Conservation (phyloP, 2,329 filamentous ascomycete species). For the Xylariaceae sp. region DNA sequence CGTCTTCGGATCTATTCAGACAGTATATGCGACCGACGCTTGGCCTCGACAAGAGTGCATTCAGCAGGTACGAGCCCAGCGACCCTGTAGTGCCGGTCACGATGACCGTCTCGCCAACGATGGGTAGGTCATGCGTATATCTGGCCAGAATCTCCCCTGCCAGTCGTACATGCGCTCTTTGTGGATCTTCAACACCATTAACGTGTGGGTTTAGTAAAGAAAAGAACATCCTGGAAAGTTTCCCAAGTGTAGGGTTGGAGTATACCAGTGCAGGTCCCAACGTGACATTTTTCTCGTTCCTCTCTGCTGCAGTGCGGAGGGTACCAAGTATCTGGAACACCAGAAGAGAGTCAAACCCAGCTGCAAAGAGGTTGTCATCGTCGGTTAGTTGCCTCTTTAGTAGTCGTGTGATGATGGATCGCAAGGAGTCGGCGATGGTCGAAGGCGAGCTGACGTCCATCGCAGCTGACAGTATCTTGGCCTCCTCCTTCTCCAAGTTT, state of each 20-base stretch:
- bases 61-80: conserved; percentile 41
- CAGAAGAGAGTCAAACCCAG: conserved; percentile 34
- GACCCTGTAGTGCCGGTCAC: conserved; percentile 46
- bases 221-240: conserved; percentile 29
- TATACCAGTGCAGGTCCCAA: conserved; percentile 35
- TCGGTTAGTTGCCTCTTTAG: conserved; percentile 15
- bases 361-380: conserved; percentile 20
- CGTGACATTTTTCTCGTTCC: conserved; percentile 16
- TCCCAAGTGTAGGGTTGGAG: conserved; percentile 29
- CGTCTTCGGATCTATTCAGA: conserved; percentile 43
- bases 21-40: conserved; percentile 39
- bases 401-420: conserved; percentile 12
- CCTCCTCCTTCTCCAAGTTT: conserved; percentile 16
- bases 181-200: conserved; percentile 7
- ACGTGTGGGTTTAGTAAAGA: conserved; percentile 16
- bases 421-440: conserved; percentile 12
- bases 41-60: conserved; percentile 27
- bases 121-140: conserved; percentile 20
- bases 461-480: conserved; percentile 13
- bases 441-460: conserved; percentile 14
- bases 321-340: conserved; percentile 30
- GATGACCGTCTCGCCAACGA: conserved; percentile 32
- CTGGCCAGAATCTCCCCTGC: conserved; percentile 18
- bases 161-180: conserved; percentile 14
- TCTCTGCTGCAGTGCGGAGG: conserved; percentile 28